Evolutionary conservation across 1,139 yeast genomes (phyloP).

Genomic region (Scheffersomyces insectosa): DNA sequence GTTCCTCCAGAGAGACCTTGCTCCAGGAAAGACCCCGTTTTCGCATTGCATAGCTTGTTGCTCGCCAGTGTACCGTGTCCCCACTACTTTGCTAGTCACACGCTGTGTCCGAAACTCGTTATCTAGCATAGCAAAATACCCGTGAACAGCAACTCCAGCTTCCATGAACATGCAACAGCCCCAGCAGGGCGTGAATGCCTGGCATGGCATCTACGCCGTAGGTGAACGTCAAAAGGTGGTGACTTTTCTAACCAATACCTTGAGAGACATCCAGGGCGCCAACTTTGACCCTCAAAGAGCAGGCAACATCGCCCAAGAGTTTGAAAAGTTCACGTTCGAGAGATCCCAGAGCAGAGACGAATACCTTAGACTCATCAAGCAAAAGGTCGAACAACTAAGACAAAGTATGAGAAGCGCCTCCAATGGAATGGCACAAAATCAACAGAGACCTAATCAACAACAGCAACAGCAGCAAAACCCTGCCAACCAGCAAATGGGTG

Average conservation of each 20-base stretch:
- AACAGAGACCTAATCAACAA: constrained; percentile 12
- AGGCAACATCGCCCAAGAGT: constrained; percentile 44
- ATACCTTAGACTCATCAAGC: constrained; percentile 39
- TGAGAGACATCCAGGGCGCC: constrained; percentile 40
- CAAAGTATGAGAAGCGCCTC: constrained; percentile 22
- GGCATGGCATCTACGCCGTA: constrained; percentile 43
- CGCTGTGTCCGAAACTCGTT: too few species aligned
- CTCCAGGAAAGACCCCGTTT: too few species aligned
- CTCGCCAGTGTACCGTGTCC: too few species aligned
- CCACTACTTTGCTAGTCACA: too few species aligned
- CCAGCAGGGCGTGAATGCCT: constrained; percentile 28
- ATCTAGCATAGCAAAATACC: too few species aligned
- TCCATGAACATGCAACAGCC: constrained; percentile 18
- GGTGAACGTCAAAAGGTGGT: constrained; percentile 47
- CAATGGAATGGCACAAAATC: constrained; percentile 2
- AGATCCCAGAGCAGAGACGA: constrained; percentile 43
- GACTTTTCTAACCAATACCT: constrained; percentile 38
- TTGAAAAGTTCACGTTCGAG: constrained; percentile 44
- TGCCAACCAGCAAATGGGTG: constrained; percentile 29
- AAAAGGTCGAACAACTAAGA: constrained; percentile 41
- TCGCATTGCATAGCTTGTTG: too few species aligned
- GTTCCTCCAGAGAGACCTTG: too few species aligned
- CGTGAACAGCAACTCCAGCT: neutral
- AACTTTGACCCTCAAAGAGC: constrained; percentile 42
- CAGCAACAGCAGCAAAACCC: constrained; percentile 24